phyloP scores from a whole-genome alignment of 148 eudicot species.

The Chenopodium suecicum region DNA sequence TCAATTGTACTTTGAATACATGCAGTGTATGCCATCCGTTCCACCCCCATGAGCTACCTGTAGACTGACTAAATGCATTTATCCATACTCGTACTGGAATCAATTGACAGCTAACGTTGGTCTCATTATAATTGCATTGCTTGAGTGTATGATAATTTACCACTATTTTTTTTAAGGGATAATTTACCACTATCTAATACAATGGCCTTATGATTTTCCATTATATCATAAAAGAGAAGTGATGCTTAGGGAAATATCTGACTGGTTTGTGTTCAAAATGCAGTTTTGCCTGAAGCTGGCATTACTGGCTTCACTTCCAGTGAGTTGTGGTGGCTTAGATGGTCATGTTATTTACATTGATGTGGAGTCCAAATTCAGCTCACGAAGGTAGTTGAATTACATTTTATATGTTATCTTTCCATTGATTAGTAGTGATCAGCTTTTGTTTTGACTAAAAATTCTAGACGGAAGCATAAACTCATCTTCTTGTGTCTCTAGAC shows the following conservation, averaged over 20 bases:
- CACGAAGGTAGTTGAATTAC: slow-evolving; percentile 57
- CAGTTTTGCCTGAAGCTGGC: slow-evolving; percentile 91
- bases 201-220: neutral
- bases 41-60: too few relatives aligned
- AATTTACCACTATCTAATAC: neutral
- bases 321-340: slow-evolving; percentile 72
- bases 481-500: neutral
- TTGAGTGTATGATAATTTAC: too few relatives aligned
- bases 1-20: too few relatives aligned
- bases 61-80: too few relatives aligned
- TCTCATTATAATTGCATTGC: neutral
- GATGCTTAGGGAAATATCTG: neutral
- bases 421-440: neutral
- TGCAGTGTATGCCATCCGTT: too few relatives aligned
- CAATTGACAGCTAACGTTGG: too few relatives aligned
- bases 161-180: too few relatives aligned
- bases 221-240: neutral
- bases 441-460: neutral
- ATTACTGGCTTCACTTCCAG: slow-evolving; percentile 75
- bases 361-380: slow-evolving; percentile 85
- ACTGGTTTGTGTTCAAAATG: slow-evolving; percentile 24
- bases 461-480: neutral
- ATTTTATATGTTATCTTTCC: neutral
- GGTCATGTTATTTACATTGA: slow-evolving; percentile 83
- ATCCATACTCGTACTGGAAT: too few relatives aligned